Evolutionary conservation across 345 rosid species (phyloP).

Genomic region (Aegle marmelos): DNA sequence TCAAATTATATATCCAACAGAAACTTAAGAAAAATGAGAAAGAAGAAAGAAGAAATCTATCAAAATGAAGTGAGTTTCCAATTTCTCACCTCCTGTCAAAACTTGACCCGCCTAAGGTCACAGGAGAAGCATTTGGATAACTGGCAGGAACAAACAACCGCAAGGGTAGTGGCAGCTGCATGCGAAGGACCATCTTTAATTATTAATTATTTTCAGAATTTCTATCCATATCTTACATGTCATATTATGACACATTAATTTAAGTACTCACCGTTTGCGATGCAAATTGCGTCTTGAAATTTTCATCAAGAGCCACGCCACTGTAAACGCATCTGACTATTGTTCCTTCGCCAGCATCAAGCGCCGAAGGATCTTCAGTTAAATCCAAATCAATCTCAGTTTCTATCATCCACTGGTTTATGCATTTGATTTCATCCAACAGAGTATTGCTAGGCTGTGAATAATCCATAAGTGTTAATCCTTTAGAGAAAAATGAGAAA

Average conservation of each 20-base stretch:
- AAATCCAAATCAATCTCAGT: constrained; percentile 30
- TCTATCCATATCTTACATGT: not conserved
- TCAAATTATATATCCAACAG: not conserved
- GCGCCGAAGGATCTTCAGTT: constrained; percentile 20
- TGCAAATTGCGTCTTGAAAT: constrained; percentile 25
- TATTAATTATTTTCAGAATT: not conserved
- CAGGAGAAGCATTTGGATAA: constrained; percentile 48
- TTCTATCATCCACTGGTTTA: constrained; percentile 35
- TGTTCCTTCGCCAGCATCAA: constrained; percentile 36
- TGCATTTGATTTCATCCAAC: constrained; percentile 37
- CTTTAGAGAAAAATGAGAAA: not conserved
- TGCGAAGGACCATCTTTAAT: not conserved
- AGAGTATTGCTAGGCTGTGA: constrained; percentile 36
- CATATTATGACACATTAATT: not conserved
- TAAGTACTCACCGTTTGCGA: constrained; percentile 32
- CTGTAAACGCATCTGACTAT: constrained; percentile 37
- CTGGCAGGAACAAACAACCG: constrained; percentile 40
- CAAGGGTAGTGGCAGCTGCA: constrained; percentile 42
- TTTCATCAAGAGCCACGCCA: constrained; percentile 36
- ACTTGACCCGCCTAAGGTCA: constrained; percentile 27
- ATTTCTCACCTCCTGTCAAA: constrained; percentile 31
- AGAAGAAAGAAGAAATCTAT: not conserved
- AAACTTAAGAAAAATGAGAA: not conserved
- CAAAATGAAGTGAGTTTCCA: not conserved
- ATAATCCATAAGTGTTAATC: not conserved